Evolutionary conservation across 352 stramenopile genomes (phyloP), one percentile per base, ranked within the genome.

Genomic region (Pythium coloratum): DNA sequence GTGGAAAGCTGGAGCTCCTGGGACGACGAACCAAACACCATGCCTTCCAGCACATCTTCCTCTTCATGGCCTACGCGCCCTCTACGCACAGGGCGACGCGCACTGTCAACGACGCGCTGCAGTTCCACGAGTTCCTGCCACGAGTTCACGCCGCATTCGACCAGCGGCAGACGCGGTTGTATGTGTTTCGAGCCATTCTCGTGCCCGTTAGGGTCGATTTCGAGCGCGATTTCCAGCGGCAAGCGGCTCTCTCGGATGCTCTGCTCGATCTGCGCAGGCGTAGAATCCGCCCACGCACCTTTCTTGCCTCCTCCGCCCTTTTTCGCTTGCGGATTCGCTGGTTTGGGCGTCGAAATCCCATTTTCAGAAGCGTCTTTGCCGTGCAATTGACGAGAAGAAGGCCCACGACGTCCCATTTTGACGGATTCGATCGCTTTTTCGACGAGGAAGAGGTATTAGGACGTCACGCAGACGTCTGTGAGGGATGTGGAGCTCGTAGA

Each of bases 101-200:
- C 64, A 7, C 36, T 60, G 18, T 72, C 64, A 2, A 91, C 10
- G 14, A 78, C 61, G 13, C 76, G 77, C 58, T 91, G 67, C 7
- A 88, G 70, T 61, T 73, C 69, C 42, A 89, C 66, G 14, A 84
- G 63, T 13, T 88, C 51, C 44, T 84, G 66, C 78, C 76, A 89
- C 50, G 74, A 65, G 24, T 77, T 76, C 32, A 88, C 13, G 0
- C 79, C 79, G 38, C 79, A 87, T 49, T 87, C 77, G 28, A 88
- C 61, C 53, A 89, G 34, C 1, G 67, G 55, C 26, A 91, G 60
- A 4, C 69, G 49, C 16, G 59, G 33, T 7, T 56, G 5, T 50
- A 5, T 30, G 28, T 42, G 20, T 24, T 24, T 24, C 20, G 20
- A 24, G 20, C 16, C 6, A 16, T 33, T n/a, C 10, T 16, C 12